Evolutionary conservation across 148 eudicot species (phyloP).

Genomic region (Agrostemma githago): DNA sequence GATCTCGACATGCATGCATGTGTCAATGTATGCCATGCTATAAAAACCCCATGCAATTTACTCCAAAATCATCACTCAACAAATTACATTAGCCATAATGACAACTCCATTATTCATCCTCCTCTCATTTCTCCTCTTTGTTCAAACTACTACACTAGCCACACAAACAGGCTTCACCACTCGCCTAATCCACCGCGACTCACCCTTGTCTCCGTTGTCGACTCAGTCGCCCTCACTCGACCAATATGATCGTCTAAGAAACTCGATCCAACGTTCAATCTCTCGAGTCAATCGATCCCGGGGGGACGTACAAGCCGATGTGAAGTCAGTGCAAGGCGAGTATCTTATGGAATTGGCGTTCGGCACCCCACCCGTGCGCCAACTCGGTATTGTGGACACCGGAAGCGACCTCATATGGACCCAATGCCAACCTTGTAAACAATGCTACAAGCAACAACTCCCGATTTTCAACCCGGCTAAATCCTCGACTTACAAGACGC

Average conservation of each 20-base stretch:
- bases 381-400: constrained; percentile 15
- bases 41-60: not conserved
- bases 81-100: constrained; percentile 8
- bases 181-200: constrained; percentile 46
- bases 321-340: not conserved
- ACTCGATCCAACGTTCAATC: constrained; percentile 28
- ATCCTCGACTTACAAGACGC: constrained; percentile 15
- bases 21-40: not conserved
- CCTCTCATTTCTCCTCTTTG: not conserved
- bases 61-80: not conserved
- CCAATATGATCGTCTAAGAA: constrained; percentile 22
- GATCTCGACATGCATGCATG: too few species aligned
- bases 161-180: constrained; percentile 27
- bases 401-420: constrained; percentile 31
- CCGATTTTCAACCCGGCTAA: constrained; percentile 24
- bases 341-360: constrained; percentile 9
- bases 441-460: constrained; percentile 8
- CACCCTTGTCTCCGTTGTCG: constrained; percentile 38
- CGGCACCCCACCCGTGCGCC: constrained; percentile 4
- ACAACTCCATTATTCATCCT: not conserved
- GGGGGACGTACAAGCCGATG: constrained; percentile 18
- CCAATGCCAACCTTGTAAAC: constrained; percentile 23
- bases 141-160: not conserved
- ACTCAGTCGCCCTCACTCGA: constrained; percentile 15
- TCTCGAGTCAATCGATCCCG: constrained; percentile 15